A percentile compares a stretch with the other conserved stretches of the same genome.
Conservation (phyloP, 2,329 filamentous ascomycete genomes). For the Diaporthe sp. region DNA sequence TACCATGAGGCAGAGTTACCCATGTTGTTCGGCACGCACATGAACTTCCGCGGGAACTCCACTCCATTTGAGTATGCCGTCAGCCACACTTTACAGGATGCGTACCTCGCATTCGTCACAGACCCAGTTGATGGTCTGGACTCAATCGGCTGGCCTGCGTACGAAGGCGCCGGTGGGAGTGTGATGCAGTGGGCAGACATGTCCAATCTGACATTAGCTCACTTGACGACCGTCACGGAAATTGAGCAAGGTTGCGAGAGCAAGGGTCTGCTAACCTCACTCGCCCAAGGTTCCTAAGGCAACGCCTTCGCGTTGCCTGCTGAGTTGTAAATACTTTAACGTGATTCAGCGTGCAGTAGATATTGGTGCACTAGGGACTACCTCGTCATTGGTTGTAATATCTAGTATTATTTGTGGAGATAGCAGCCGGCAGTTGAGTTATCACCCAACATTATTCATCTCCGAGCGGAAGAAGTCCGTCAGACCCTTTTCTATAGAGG, state of each 20-base stretch:
- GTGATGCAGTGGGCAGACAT: conserved; percentile 27
- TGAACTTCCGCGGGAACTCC: conserved; percentile 36
- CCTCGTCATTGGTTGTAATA: not conserved
- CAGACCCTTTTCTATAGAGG: conserved; percentile 60
- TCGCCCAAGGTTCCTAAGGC: not conserved
- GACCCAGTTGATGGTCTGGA: conserved; percentile 56
- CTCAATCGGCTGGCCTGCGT: conserved; percentile 34
- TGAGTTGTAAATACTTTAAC: not conserved
- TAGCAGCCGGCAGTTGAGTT: not conserved
- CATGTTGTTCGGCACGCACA: conserved; percentile 46
- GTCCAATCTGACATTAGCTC: conserved; percentile 22
- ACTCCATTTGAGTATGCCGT: conserved; percentile 34
- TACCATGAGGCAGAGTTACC: conserved; percentile 47
- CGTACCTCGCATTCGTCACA: conserved; percentile 36
- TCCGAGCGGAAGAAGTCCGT: conserved; percentile 24
- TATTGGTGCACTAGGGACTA: too few species aligned
- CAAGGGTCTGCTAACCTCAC: conserved; percentile 5
- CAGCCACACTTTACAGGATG: conserved; percentile 38
- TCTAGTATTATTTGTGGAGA: too few species aligned
- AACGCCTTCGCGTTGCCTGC: not conserved
- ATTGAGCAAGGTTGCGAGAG: conserved; percentile 24
- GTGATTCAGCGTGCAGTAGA: not conserved
- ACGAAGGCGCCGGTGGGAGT: not conserved
- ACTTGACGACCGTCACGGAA: conserved; percentile 4
- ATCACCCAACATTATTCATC: not conserved